Evolutionary conservation across 2,329 filamentous ascomycete genomes (phyloP).

Genomic region (Colletotrichum zoysiae): DNA sequence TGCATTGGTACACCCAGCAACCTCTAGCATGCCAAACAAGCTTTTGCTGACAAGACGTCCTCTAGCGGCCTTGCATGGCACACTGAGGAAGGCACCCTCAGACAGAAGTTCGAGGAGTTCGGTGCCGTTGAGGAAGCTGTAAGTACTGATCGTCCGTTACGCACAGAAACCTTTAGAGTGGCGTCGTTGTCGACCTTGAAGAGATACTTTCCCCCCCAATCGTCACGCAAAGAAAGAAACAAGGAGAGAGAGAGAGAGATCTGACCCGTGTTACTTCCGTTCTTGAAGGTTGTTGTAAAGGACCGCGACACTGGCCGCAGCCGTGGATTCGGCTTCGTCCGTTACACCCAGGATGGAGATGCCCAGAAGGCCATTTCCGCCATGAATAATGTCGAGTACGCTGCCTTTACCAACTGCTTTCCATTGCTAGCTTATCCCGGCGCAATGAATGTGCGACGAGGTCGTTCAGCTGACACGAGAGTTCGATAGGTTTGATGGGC

Average conservation of each 20-base stretch:
- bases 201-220: constrained; percentile 26
- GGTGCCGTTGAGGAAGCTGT: constrained; percentile 95
- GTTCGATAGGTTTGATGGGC: constrained; percentile 85
- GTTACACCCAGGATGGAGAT: constrained; percentile 82
- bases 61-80: constrained; percentile 96
- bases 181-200: constrained; percentile 11
- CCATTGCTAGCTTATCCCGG: constrained; percentile 44
- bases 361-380: constrained; percentile 80
- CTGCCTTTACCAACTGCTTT: constrained; percentile 41
- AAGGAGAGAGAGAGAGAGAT: constrained; percentile 25
- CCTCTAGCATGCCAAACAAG: background rate
- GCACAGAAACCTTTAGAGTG: constrained; percentile 34
- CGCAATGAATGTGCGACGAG: constrained; percentile 15
- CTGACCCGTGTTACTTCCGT: constrained; percentile 41
- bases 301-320: constrained; percentile 97
- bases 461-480: constrained; percentile 18
- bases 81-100: constrained; percentile 89
- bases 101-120: constrained; percentile 92
- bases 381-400: constrained; percentile 94
- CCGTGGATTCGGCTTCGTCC: constrained; percentile 97
- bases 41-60: constrained; percentile 34
- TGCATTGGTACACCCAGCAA: constrained; percentile 20
- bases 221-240: constrained; percentile 7
- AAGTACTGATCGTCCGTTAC: constrained; percentile 59
- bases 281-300: constrained; percentile 88